These are phyloP conservation scores for Akebia trifoliata DNA, from an alignment of 164 flowering plant genomes.

Conservation along the genomic window DNA sequence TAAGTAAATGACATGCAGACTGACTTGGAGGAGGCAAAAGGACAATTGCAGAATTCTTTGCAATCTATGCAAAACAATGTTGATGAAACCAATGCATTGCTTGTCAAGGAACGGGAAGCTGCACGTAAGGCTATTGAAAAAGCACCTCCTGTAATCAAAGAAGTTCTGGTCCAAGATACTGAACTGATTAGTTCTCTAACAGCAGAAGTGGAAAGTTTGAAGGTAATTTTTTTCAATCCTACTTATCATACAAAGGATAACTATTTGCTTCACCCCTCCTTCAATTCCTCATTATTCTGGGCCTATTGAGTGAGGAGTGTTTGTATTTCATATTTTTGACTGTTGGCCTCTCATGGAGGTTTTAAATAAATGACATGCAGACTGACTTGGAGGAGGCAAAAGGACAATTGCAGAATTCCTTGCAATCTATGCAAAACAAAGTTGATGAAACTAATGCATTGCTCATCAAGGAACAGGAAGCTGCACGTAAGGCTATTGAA, in stretches of 20 bases:
- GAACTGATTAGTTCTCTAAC: slow-evolving; percentile 43
- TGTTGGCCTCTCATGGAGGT: neutral
- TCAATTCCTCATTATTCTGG: neutral
- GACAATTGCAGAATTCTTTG: slow-evolving; percentile 38
- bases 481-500: slow-evolving; percentile 44
- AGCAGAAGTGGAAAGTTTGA: slow-evolving; percentile 55
- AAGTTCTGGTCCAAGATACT: slow-evolving; percentile 42
- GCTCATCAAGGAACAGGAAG: slow-evolving; percentile 43
- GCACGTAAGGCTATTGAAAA: slow-evolving; percentile 48
- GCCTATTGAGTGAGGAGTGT: neutral
- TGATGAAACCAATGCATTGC: slow-evolving; percentile 43
- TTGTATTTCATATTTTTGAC: neutral
- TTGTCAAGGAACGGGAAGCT: slow-evolving; percentile 44
- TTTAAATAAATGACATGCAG: slow-evolving; percentile 34
- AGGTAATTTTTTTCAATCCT: slow-evolving; percentile 40
- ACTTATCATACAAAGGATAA: no score
- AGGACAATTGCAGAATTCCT: slow-evolving; percentile 38
- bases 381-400: slow-evolving; percentile 60
- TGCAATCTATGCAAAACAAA: slow-evolving; percentile 39
- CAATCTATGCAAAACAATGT: slow-evolving; percentile 37
- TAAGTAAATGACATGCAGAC: slow-evolving; percentile 37
- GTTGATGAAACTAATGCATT: slow-evolving; percentile 43
- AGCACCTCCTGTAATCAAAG: slow-evolving; percentile 38
- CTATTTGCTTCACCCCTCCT: no score
- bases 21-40: slow-evolving; percentile 61